phyloP scores from a whole-genome alignment of 345 rosid genomes.

The Geranium rotundifolium region DNA sequence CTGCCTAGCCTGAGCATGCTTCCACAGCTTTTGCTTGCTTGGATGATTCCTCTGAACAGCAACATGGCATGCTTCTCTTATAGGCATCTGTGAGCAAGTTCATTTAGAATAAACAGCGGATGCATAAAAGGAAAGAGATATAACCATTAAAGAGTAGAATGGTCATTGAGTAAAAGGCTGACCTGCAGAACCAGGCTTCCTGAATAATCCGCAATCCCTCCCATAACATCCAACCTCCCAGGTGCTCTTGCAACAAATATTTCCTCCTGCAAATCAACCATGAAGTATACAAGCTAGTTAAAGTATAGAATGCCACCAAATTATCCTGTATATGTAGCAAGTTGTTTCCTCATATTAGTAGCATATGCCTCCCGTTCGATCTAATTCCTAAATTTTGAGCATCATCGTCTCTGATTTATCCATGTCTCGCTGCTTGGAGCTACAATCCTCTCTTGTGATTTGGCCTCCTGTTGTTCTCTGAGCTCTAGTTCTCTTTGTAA shows the following conservation, averaged over 20 bases:
- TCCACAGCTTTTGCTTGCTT: slow-evolving; percentile 87
- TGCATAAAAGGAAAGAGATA: background rate
- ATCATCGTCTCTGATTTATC: too few relatives aligned
- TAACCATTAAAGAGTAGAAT: too few relatives aligned
- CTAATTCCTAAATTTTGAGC: too few relatives aligned
- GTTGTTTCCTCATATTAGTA: background rate
- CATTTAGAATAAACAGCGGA: background rate
- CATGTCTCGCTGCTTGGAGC: too few relatives aligned
- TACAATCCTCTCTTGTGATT: too few relatives aligned
- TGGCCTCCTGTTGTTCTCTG: too few relatives aligned
- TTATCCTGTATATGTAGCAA: background rate
- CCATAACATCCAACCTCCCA: slow-evolving; percentile 98
- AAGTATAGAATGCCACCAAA: background rate
- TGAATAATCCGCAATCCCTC: slow-evolving; percentile 98
- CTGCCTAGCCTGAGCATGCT: slow-evolving; percentile 90
- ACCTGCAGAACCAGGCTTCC: slow-evolving; percentile 99
- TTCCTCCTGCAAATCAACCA: slow-evolving; percentile 47
- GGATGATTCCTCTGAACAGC: slow-evolving; percentile 86
- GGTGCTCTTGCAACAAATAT: slow-evolving; percentile 93
- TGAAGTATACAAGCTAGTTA: background rate
- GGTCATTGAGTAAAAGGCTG: background rate
- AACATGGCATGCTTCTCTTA: slow-evolving; percentile 96
- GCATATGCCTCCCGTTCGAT: background rate
- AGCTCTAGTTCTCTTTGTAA: too few relatives aligned
- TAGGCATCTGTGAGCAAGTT: slow-evolving; percentile 61